Base-by-base conservation (phyloP, 2,329 filamentous ascomycete genomes). In the Fusarium staphyleae region DNA sequence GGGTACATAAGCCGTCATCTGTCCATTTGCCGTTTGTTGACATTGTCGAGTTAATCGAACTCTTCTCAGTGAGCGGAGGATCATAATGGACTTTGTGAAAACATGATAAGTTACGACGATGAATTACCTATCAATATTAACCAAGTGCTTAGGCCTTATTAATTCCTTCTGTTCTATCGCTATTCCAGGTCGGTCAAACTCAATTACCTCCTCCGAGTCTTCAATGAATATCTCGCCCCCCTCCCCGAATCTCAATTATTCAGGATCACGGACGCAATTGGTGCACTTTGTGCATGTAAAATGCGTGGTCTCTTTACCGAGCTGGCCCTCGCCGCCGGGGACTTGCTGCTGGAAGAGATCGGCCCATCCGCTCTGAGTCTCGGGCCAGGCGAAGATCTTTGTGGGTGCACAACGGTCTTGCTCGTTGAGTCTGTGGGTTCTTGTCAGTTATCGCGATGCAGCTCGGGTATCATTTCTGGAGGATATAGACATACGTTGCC, bases 231-330 rank as follows among this genome's bases (percentile, higher is more conserved):
- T 30, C 22, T 16, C 15, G 7, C 15, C 15, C 14, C 19, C 14
- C 10, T 10, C 24, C 18, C 30, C 12, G 34, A 15, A 19, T 5
- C 10, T 28, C 19, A 33, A 34, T 36, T 48, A 55, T 22, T 49
- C 19, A 13, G 44, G 26, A 29, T 51, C 44, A 13, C 42, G 43
- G n/a, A 55, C 42, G 10, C 66, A 68, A 13, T 64, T 68, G 7
- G 60, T 64, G 26, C 66, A 68, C 35, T 51, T 34, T 7, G 66
- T 48, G 35, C 66, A 68, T 2, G 62, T 68, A 36, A 68, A 68
- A 28, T 68, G 60, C n/a, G 66, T 68, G n/a, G 56, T 60, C 26
- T 46, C 46, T 29, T 37, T 30, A 5, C 53, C 66, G 30, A 66
- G 60, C 14, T 48, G 48, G 14, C 50, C 56, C 9, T 56, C 30